phyloP scores from a whole-genome alignment of 148 eudicot genomes.

The Camellia sinensis region DNA sequence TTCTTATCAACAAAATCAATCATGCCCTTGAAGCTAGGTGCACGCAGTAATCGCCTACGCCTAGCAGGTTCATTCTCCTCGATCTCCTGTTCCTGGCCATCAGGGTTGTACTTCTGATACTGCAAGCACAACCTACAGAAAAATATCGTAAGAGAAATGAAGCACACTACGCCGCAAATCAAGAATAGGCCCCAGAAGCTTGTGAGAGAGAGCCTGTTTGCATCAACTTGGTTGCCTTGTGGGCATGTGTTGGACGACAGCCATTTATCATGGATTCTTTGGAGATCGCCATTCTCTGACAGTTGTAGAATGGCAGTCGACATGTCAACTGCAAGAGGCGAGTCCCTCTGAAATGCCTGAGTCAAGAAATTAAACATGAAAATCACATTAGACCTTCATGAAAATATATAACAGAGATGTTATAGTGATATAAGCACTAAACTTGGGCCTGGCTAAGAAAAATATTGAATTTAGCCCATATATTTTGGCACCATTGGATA shows the following conservation, averaged over 20 bases:
- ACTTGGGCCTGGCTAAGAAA: no score
- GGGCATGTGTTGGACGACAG: conserved; percentile 47
- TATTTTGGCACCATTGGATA: no score
- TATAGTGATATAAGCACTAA: no score
- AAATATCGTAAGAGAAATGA: conserved; percentile 50
- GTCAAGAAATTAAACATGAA: background rate
- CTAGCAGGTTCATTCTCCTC: conserved; percentile 37
- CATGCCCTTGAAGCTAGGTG: conserved; percentile 56
- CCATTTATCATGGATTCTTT: conserved; percentile 85
- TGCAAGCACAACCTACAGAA: conserved; percentile 53
- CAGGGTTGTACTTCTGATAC: conserved; percentile 51
- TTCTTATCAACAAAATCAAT: conserved; percentile 60
- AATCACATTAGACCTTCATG: background rate
- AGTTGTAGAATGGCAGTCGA: conserved; percentile 78
- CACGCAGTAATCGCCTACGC: conserved; percentile 29
- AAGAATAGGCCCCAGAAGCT: conserved; percentile 97
- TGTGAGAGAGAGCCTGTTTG: conserved; percentile 52
- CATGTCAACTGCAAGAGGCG: conserved; percentile 73
- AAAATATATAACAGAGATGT: background rate
- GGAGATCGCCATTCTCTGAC: conserved; percentile 71
- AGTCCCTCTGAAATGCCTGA: conserved; percentile 78
- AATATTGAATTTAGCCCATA: no score
- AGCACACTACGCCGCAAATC: conserved; percentile 69
- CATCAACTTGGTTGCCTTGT: conserved; percentile 35
- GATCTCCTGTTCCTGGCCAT: conserved; percentile 32